phyloP scores from a whole-genome alignment of 129 eudicot species.

The Solidago caesia region DNA sequence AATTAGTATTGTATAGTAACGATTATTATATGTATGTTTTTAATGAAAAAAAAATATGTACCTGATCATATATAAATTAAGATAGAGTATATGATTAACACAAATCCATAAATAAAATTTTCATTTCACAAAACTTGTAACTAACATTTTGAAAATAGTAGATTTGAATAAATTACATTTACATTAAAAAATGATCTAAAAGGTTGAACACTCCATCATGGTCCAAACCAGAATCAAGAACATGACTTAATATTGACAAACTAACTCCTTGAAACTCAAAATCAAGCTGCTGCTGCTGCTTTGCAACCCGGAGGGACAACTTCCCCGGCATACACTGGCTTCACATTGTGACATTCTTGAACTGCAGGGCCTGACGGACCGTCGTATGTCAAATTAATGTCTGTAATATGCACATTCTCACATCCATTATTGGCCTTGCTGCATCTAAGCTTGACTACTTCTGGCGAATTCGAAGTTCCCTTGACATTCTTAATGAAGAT shows the following conservation, averaged over 20 bases:
- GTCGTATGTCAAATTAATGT: conserved; percentile 43
- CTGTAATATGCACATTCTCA: conserved; percentile 43
- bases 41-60: too few species aligned
- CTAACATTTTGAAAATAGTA: conserved; percentile 1
- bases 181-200: conserved; percentile 11
- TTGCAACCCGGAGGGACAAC: conserved; percentile 35
- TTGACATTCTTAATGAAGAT: conserved; percentile 44
- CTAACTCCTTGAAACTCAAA: neutral
- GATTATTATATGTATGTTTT: too few species aligned
- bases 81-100: too few species aligned
- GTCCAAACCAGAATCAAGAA: conserved; percentile 8
- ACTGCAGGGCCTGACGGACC: conserved; percentile 40
- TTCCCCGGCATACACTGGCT: conserved; percentile 42
- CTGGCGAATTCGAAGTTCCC: conserved; percentile 38
- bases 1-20: too few species aligned
- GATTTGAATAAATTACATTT: conserved; percentile 2
- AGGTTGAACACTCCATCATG: conserved; percentile 3
- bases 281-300: neutral
- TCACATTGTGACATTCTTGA: conserved; percentile 44
- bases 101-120: too few species aligned
- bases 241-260: neutral
- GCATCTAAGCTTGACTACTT: conserved; percentile 50
- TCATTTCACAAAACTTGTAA: too few species aligned
- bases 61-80: too few species aligned
- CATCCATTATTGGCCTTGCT: conserved; percentile 53